Evolutionary conservation across 805 yeast species (phyloP).

Genomic region (Torulaspora delbrueckii): DNA sequence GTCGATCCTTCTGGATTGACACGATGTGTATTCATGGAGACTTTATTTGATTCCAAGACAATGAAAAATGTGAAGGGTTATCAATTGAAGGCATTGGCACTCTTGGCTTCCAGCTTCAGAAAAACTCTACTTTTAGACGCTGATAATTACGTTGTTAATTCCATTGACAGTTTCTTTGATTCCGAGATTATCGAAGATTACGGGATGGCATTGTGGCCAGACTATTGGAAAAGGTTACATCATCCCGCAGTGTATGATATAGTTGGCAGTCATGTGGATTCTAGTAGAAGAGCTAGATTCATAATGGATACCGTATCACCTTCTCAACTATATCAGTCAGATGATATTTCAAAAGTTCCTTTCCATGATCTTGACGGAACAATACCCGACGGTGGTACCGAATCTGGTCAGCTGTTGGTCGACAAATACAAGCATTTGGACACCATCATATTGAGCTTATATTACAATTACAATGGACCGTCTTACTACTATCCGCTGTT

Average conservation of each 20-base stretch:
- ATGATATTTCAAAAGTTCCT: conserved; percentile 36
- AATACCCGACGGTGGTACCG: conserved; percentile 65
- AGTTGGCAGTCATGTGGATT: conserved; percentile 50
- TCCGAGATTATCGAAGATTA: conserved; percentile 49
- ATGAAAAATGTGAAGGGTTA: conserved; percentile 50
- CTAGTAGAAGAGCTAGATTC: conserved; percentile 37
- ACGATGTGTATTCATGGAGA: conserved; percentile 58
- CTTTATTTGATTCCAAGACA: conserved; percentile 48
- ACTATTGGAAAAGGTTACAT: conserved; percentile 81
- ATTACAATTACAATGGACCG: conserved; percentile 67
- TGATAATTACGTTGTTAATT: conserved; percentile 65
- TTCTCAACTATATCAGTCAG: conserved; percentile 19
- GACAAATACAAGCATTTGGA: conserved; percentile 56
- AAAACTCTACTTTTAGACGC: conserved; percentile 69
- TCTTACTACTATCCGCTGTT: conserved; percentile 61
- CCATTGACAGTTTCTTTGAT: conserved; percentile 57
- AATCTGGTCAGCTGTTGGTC: conserved; percentile 65
- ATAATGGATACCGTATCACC: conserved; percentile 36
- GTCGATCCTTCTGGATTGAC: conserved; percentile 42
- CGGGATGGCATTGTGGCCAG: conserved; percentile 71
- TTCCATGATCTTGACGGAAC: conserved; percentile 60
- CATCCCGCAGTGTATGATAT: conserved; percentile 68
- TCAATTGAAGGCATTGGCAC: conserved; percentile 64
- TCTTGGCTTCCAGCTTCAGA: conserved; percentile 68
- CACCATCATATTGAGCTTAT: conserved; percentile 54